phyloP scores from a whole-genome alignment of 495 filamentous ascomycete genomes.

The Podospora tetraspora region DNA sequence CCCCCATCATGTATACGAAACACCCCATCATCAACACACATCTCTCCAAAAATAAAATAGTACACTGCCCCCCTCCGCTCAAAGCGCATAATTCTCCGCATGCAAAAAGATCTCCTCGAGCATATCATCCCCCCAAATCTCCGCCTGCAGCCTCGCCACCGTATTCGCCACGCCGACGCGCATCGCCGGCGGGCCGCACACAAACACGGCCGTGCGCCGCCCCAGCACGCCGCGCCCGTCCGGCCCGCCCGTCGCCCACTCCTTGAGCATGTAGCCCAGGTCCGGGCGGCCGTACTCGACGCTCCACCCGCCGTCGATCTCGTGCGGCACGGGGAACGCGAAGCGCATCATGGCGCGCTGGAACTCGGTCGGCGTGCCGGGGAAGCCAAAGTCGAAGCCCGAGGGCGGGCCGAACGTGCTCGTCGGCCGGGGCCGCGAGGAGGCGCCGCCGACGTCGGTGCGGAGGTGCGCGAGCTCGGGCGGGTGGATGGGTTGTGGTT shows the following conservation, averaged over 20 bases:
- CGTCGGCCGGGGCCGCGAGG: conserved; percentile 30
- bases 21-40: neutral
- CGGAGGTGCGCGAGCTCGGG: conserved; percentile 51
- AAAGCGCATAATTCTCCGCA: conserved; percentile 90
- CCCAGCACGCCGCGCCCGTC: conserved; percentile 65
- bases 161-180: conserved; percentile 77
- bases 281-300: conserved; percentile 93
- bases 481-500: conserved; percentile 24
- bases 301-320: conserved; percentile 75
- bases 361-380: conserved; percentile 67
- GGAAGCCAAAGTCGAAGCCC: conserved; percentile 71
- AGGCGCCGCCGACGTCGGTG: conserved; percentile 34
- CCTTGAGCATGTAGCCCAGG: conserved; percentile 73
- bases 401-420: conserved; percentile 44
- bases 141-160: conserved; percentile 74
- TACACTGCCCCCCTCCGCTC: conserved; percentile 3
- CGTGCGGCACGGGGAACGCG: conserved; percentile 63
- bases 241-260: conserved; percentile 59
- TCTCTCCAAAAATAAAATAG: neutral
- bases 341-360: conserved; percentile 82
- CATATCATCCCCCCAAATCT: conserved; percentile 69
- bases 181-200: conserved; percentile 86
- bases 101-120: conserved; percentile 92
- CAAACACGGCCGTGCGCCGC: conserved; percentile 81
- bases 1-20: neutral